Evolutionary conservation across 495 filamentous ascomycete genomes (phyloP).

Genomic region (Talaromyces liani): DNA sequence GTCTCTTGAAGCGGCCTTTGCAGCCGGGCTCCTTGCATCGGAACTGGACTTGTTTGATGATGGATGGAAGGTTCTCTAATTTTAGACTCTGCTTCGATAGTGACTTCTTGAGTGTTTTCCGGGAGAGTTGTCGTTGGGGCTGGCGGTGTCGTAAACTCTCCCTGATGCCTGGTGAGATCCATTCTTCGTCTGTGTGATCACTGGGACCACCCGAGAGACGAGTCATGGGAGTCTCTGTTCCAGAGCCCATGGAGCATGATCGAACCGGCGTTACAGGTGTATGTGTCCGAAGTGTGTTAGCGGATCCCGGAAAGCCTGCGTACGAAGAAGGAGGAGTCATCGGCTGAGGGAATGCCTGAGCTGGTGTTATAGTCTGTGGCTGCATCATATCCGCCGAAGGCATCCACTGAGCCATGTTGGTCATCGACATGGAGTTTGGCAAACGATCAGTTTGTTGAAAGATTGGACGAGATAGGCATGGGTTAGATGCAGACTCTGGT

Average conservation of each 20-base stretch:
- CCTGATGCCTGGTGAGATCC: conserved; percentile 29
- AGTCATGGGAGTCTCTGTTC: conserved; percentile 32
- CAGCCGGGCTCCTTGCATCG: conserved; percentile 42
- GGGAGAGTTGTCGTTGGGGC: conserved; percentile 25
- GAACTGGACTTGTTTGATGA: conserved; percentile 40
- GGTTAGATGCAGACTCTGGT: conserved; percentile 35
- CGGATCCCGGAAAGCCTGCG: conserved; percentile 31
- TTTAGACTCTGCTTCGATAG: conserved; percentile 31
- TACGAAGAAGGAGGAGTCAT: conserved; percentile 37
- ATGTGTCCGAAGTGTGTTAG: conserved; percentile 32
- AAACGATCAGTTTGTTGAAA: conserved; percentile 35
- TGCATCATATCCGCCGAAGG: conserved; percentile 27
- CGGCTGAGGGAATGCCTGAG: conserved; percentile 26
- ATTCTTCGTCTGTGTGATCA: conserved; percentile 34
- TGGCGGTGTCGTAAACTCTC: conserved; percentile 23
- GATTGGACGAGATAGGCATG: conserved; percentile 37
- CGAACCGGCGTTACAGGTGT: conserved; percentile 36
- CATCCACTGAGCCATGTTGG: conserved; percentile 37
- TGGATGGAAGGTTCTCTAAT: conserved; percentile 33
- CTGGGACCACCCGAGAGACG: conserved; percentile 27
- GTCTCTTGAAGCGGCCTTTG: conserved; percentile 48
- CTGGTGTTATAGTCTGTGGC: conserved; percentile 34
- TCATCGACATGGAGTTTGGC: conserved; percentile 35
- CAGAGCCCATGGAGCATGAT: conserved; percentile 33
- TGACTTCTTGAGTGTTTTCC: conserved; percentile 32